A percentile compares a stretch with the other conserved stretches of the same genome.
Conservation (phyloP, 2,329 filamentous ascomycete genomes). For the Fusarium buxicola region DNA sequence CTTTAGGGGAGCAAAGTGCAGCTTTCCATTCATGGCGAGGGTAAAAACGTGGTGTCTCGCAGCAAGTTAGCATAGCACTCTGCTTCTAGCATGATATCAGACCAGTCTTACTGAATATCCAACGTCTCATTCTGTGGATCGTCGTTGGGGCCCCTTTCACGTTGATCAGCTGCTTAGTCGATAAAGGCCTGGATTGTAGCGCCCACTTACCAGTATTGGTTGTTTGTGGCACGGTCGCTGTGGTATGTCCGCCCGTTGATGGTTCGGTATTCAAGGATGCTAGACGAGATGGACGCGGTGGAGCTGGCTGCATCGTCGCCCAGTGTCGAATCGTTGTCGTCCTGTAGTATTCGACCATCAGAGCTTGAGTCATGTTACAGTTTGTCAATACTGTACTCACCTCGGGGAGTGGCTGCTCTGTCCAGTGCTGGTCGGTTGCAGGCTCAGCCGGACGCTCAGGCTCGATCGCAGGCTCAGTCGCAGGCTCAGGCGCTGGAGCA, state of each 20-base stretch:
- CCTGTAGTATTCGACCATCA: background rate
- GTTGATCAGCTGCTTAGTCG: background rate
- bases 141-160: slow-evolving; percentile 30
- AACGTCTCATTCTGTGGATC: slow-evolving; percentile 22
- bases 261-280: slow-evolving; percentile 22
- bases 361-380: background rate
- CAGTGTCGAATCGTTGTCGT: slow-evolving; percentile 20
- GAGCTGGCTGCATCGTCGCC: slow-evolving; percentile 30
- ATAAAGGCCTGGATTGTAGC: background rate
- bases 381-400: background rate
- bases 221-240: slow-evolving; percentile 18
- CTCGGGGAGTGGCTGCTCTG: slow-evolving; percentile 7
- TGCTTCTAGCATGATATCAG: background rate
- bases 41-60: slow-evolving; percentile 25
- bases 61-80: background rate
- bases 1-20: slow-evolving; percentile 23
- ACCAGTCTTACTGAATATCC: slow-evolving; percentile 28
- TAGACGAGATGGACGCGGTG: slow-evolving; percentile 28
- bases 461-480: no score
- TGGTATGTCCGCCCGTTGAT: slow-evolving; percentile 34
- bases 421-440: slow-evolving; percentile 9
- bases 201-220: slow-evolving; percentile 25
- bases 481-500: no score
- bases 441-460: no score
- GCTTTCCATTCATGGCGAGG: slow-evolving; percentile 17